Evolutionary conservation across 2,329 filamentous ascomycete species (phyloP), one percentile per base, ranked within the genome.

Genomic region (Pseudohalonectria lignicola): DNA sequence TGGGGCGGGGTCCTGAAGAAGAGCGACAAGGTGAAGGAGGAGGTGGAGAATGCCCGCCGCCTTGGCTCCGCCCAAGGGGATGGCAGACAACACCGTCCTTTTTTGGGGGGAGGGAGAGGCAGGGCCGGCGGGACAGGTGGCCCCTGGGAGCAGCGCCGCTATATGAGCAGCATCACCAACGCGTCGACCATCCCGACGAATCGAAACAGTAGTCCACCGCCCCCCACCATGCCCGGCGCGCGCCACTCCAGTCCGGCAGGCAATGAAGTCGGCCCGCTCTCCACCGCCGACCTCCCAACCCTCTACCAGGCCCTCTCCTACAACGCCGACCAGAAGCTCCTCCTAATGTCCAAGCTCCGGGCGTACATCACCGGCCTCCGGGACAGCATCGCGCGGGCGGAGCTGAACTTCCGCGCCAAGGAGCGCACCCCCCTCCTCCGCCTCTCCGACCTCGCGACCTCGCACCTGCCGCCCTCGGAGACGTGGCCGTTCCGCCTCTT

Each of bases 1-100:
- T 78, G 74, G 74, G 53, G 53, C 26, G 56, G 56, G 7, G 49
- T 62, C 23, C 42, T 71, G 33, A 59, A 50, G 36, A 52, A 53
- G 35, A 52, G 46, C 34, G 34, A 41, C 13, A 41, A 19, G 19
- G 43, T 41, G 19, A 40, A 38, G n/a, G 37, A 20, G 31, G 35
- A 30, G 13, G 20, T 34, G 21, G 31, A 28, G 35, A 23, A 15
- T 12, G 16, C 30, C 15, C 23, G 23, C 7, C 23, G 23, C 23
- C n/a, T n/a, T n/a, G n/a, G n/a, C n/a, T n/a, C n/a, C n/a, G n/a
- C n/a, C n/a, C n/a, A n/a, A n/a, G n/a, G n/a, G n/a, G n/a, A n/a
- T n/a, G n/a, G n/a, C n/a, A n/a, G n/a, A n/a, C n/a, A n/a, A n/a
- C n/a, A n/a, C n/a, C n/a, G n/a, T n/a, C n/a, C n/a, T n/a, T n/a